Percentiles rank a stretch among this genome's conserved stretches.
These are phyloP conservation scores for Penicillium freii DNA, from an alignment of 2,329 filamentous ascomycete species.

Conservation along the genomic window DNA sequence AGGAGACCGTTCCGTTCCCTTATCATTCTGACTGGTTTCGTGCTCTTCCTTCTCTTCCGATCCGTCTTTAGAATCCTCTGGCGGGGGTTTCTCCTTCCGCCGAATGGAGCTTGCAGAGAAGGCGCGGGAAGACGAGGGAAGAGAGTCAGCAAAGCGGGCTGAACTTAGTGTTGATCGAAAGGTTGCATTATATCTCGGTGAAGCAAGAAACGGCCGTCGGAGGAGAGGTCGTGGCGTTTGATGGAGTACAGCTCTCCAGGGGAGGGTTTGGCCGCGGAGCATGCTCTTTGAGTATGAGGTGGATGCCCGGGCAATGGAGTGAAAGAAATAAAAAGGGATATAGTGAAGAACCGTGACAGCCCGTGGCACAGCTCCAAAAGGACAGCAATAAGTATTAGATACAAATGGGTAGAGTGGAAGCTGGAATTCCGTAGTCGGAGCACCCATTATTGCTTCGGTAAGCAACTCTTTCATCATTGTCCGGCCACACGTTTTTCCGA, in stretches of 20 bases:
- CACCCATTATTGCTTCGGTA: constrained; percentile 30
- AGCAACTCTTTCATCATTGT: constrained; percentile 33
- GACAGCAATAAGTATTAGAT: constrained; percentile 14
- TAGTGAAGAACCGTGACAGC: constrained; percentile 7
- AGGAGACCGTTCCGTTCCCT: constrained; percentile 46
- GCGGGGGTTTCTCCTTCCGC: constrained; percentile 57
- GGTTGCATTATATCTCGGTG: constrained; percentile 33
- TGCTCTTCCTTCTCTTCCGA: constrained; percentile 28
- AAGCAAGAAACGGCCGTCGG: constrained; percentile 33
- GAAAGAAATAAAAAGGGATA: background rate
- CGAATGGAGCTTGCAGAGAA: constrained; percentile 49
- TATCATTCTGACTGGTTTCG: constrained; percentile 33
- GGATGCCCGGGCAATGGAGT: constrained; percentile 2
- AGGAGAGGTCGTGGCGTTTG: constrained; percentile 46
- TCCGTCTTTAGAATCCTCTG: constrained; percentile 40
- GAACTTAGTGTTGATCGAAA: constrained; percentile 29
- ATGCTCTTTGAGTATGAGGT: constrained; percentile 47
- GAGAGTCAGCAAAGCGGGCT: constrained; percentile 24
- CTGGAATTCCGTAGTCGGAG: constrained; percentile 20
- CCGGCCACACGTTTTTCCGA: constrained; percentile 32
- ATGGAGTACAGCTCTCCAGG: constrained; percentile 63
- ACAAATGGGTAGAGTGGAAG: constrained; percentile 7
- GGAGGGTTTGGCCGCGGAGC: constrained; percentile 63
- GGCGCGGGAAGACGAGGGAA: constrained; percentile 35
- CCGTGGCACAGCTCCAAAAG: constrained; percentile 14